Evolutionary conservation across 2,329 filamentous ascomycete species (phyloP).

Genomic region (Verticillium longisporum): DNA sequence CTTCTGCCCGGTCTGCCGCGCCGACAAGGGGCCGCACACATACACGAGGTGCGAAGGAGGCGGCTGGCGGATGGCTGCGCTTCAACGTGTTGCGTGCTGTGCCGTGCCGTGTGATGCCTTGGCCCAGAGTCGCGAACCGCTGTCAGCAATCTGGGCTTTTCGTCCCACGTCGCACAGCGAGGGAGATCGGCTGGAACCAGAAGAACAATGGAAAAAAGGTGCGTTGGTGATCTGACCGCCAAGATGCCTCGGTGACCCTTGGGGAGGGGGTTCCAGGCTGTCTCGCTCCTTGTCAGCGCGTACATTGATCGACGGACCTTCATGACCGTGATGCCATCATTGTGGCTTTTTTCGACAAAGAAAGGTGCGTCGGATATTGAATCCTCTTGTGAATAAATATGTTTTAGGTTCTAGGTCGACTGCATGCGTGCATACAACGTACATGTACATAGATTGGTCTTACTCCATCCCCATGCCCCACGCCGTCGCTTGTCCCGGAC

Average conservation of each 20-base stretch:
- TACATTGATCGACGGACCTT: background rate
- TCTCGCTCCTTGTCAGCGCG: no score
- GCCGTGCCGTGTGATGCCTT: no score
- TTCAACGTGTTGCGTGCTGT: no score
- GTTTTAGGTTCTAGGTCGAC: background rate
- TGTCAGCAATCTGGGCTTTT: background rate
- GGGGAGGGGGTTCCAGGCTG: no score
- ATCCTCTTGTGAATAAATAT: background rate
- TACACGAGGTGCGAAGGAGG: no score
- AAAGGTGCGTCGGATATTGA: background rate
- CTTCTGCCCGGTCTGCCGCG: no score
- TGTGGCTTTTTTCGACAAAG: background rate
- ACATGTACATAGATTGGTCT: background rate
- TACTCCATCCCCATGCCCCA: background rate
- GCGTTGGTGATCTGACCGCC: background rate
- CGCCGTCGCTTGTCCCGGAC: no score
- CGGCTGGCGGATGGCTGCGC: no score
- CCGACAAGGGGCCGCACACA: no score
- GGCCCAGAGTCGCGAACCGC: background rate
- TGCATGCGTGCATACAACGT: background rate
- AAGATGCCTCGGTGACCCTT: background rate
- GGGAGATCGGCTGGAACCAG: no score
- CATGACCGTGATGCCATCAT: background rate
- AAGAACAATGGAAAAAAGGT: background rate
- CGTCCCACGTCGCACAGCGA: no score